Conservation (phyloP, 2,329 filamentous ascomycete genomes). For the Fusarium agapanthi region DNA sequence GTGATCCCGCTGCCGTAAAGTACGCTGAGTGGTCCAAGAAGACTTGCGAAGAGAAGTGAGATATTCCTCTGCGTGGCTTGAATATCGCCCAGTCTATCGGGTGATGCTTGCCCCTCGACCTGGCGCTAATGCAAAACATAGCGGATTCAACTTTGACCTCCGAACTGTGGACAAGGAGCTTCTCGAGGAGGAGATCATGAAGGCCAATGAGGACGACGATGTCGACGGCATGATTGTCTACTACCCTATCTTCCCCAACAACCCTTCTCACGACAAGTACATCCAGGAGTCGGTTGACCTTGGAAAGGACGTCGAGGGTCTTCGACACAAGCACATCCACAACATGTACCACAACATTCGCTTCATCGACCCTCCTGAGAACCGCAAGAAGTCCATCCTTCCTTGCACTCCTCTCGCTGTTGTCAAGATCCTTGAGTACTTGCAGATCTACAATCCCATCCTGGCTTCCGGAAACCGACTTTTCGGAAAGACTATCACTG, state of each 20-base stretch:
- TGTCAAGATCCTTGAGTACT: slow-evolving; percentile 95
- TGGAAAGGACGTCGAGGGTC: slow-evolving; percentile 92
- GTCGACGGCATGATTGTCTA: slow-evolving; percentile 97
- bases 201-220: slow-evolving; percentile 79
- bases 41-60: slow-evolving; percentile 95
- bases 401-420: slow-evolving; percentile 96
- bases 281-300: slow-evolving; percentile 93
- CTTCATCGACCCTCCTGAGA: slow-evolving; percentile 82
- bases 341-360: slow-evolving; percentile 99
- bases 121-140: slow-evolving; percentile 50
- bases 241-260: slow-evolving; percentile 89
- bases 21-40: slow-evolving; percentile 98
- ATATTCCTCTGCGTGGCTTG: slow-evolving; percentile 33
- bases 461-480: slow-evolving; percentile 91
- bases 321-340: slow-evolving; percentile 93
- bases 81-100: slow-evolving; percentile 31
- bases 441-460: slow-evolving; percentile 96
- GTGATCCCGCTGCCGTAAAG: slow-evolving; percentile 87
- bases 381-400: slow-evolving; percentile 87
- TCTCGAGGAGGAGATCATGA: slow-evolving; percentile 87
- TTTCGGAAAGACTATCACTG: slow-evolving; percentile 92
- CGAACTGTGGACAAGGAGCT: slow-evolving; percentile 85
- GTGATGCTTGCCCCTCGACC: slow-evolving; percentile 28
- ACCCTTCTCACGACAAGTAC: slow-evolving; percentile 89
- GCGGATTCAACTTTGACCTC: slow-evolving; percentile 90